phyloP scores from a whole-genome alignment of 768 basidiomycete species.

The Russula griseocarnosa region DNA sequence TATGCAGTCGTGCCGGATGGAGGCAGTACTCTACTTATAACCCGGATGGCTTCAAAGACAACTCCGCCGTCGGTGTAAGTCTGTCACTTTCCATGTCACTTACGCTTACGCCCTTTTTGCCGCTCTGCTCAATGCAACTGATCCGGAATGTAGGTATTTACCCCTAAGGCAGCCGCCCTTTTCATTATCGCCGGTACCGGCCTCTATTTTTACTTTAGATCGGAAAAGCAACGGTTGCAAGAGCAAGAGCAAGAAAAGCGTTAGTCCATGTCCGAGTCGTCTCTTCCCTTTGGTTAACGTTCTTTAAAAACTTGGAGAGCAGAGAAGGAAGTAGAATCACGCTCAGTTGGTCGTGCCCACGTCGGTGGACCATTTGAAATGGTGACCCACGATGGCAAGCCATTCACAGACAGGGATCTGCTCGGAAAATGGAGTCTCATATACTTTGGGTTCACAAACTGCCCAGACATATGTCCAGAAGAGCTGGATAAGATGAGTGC shows the following conservation, averaged over 20 bases:
- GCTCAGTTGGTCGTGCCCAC: constrained; percentile 76
- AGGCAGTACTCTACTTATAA: constrained; percentile 13
- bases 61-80: constrained; percentile 26
- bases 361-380: constrained; percentile 91
- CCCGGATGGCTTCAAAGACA: constrained; percentile 18
- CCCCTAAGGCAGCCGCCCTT: constrained; percentile 74
- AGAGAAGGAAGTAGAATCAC: constrained; percentile 70
- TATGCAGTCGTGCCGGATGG: neutral
- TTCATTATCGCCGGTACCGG: constrained; percentile 82
- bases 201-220: constrained; percentile 84
- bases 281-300: neutral
- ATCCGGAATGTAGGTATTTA: constrained; percentile 75
- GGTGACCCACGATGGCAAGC: constrained; percentile 54
- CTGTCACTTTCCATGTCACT: neutral
- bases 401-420: constrained; percentile 81
- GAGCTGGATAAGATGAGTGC: constrained; percentile 92
- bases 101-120: neutral
- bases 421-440: constrained; percentile 85
- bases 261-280: constrained; percentile 38
- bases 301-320: constrained; percentile 3
- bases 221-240: constrained; percentile 75
- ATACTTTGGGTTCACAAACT: constrained; percentile 99
- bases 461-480: constrained; percentile 97
- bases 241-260: constrained; percentile 81
- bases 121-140: neutral